Evolutionary conservation across 495 filamentous ascomycete genomes (phyloP).

Genomic region (Aspergillus sparsus): DNA sequence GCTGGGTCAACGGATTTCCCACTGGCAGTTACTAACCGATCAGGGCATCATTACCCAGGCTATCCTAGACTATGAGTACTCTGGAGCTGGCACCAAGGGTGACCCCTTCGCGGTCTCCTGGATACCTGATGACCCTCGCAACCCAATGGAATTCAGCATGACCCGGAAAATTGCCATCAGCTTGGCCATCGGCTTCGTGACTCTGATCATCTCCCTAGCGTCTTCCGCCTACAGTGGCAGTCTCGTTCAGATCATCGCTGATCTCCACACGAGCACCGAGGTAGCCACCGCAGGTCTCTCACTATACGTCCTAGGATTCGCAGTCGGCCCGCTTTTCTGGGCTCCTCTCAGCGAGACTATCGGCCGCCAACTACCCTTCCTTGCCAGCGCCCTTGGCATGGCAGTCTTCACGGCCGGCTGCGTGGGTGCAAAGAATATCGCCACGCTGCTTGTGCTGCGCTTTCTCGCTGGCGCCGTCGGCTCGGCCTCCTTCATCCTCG

Average conservation of each 20-base stretch:
- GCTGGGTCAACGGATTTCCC: constrained; percentile 9
- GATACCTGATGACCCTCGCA: constrained; percentile 59
- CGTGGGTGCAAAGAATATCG: constrained; percentile 56
- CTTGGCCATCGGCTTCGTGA: constrained; percentile 55
- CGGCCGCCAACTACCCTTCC: constrained; percentile 62
- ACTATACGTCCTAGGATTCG: constrained; percentile 66
- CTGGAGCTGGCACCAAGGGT: constrained; percentile 61
- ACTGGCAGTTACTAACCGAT: constrained; percentile 32
- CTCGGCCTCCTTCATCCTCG: constrained; percentile 61
- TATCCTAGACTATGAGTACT: constrained; percentile 54
- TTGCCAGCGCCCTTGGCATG: constrained; percentile 53
- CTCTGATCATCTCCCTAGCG: constrained; percentile 64
- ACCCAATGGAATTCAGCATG: constrained; percentile 56
- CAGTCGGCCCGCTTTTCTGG: constrained; percentile 60
- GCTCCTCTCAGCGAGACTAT: constrained; percentile 60
- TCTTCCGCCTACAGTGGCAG: constrained; percentile 68
- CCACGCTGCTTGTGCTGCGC: constrained; percentile 61
- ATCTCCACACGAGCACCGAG: constrained; percentile 53
- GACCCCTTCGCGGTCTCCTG: constrained; percentile 68
- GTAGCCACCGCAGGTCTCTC: constrained; percentile 62
- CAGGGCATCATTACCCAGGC: constrained; percentile 43
- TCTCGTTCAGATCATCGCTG: constrained; percentile 51
- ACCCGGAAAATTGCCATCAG: constrained; percentile 62
- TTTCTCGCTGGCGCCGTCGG: constrained; percentile 70
- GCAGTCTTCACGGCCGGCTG: constrained; percentile 61